Conservation (phyloP, 257 asterid species). For the Capsicum pubescens region DNA sequence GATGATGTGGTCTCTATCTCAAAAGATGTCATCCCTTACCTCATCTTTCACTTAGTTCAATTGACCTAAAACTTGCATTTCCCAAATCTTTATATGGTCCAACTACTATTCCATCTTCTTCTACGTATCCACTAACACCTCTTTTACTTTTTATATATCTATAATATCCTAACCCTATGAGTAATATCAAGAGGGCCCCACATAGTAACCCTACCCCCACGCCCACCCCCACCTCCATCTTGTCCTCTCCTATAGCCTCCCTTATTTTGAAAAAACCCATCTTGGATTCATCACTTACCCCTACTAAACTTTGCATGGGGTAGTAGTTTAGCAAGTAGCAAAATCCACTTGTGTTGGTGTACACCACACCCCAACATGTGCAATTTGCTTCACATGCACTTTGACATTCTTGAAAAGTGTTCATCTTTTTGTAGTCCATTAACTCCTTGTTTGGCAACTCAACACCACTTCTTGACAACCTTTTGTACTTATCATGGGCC, state of each 20-base stretch:
- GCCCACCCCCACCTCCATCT: conserved; percentile 28
- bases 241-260: conserved; percentile 56
- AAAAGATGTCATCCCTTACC: conserved; percentile 57
- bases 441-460: conserved; percentile 81
- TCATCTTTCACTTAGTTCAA: conserved; percentile 78
- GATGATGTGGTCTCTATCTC: not conserved
- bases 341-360: conserved; percentile 85
- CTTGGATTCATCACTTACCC: conserved; percentile 63
- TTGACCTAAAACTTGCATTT: conserved; percentile 83
- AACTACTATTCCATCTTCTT: conserved; percentile 60
- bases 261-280: conserved; percentile 82
- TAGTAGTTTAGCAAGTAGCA: conserved; percentile 77
- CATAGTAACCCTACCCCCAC: conserved; percentile 59
- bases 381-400: conserved; percentile 66
- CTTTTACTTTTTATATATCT: conserved; percentile 50
- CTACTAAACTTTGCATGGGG: conserved; percentile 64
- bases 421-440: conserved; percentile 57
- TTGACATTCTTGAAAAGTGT: conserved; percentile 58
- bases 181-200: conserved; percentile 60
- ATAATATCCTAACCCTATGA: conserved; percentile 54
- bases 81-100: conserved; percentile 92
- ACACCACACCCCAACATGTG: conserved; percentile 91
- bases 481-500: conserved; percentile 42
- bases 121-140: conserved; percentile 60
- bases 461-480: conserved; percentile 59